Conservation (phyloP, 2,329 filamentous ascomycete genomes). For the Dichotomopilus funicola region DNA sequence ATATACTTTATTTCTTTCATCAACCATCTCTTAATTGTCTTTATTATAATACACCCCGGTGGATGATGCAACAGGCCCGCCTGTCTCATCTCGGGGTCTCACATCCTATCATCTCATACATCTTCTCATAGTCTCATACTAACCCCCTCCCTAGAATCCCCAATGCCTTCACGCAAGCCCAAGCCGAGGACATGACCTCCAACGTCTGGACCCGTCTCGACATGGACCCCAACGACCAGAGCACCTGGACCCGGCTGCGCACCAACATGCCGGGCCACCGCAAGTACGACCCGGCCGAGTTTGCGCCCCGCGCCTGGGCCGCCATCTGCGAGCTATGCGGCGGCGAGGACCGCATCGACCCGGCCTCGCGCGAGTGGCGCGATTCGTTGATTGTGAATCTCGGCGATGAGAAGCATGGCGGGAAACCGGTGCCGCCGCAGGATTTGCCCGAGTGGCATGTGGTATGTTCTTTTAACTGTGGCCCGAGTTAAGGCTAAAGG, state of each 20-base stretch:
- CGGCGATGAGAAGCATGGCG: constrained; percentile 48
- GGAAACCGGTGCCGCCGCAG: constrained; percentile 43
- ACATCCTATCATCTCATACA: not conserved
- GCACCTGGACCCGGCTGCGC: constrained; percentile 56
- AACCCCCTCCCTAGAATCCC: constrained; percentile 24
- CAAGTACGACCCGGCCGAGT: constrained; percentile 45
- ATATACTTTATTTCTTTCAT: not conserved
- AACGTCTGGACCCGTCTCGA: constrained; percentile 60
- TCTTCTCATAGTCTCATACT: not conserved
- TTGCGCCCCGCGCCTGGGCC: constrained; percentile 60
- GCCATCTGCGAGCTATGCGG: constrained; percentile 62
- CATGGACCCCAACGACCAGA: constrained; percentile 56
- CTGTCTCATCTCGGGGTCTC: not conserved
- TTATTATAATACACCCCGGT: too few species aligned
- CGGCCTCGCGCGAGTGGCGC: constrained; percentile 50
- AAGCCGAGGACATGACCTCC: constrained; percentile 31
- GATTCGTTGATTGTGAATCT: constrained; percentile 66
- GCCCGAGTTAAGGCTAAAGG: not conserved
- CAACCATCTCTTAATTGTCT: not conserved
- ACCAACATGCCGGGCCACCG: constrained; percentile 59
- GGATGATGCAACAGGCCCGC: too few species aligned
- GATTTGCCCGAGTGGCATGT: constrained; percentile 58
- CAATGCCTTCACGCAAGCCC: constrained; percentile 33
- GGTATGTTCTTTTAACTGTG: not conserved
- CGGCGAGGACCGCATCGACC: constrained; percentile 49